These are phyloP conservation scores for Cantharellus cinnabarinus DNA, from an alignment of 768 basidiomycete genomes.

Conservation along the genomic window DNA sequence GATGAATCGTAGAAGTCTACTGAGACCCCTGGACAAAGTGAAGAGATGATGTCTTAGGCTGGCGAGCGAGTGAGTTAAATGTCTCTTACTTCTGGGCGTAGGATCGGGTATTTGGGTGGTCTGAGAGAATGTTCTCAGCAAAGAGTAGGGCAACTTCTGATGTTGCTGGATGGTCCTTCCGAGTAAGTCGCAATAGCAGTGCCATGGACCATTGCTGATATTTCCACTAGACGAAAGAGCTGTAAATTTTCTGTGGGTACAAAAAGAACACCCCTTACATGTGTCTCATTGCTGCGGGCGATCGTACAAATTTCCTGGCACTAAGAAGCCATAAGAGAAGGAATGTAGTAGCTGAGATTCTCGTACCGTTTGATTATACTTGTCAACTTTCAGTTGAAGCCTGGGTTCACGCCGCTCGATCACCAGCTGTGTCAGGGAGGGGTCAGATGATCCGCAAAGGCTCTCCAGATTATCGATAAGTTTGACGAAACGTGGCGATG, in stretches of 20 bases:
- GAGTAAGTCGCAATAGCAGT: slow-evolving; percentile 39
- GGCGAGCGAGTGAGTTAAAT: neutral
- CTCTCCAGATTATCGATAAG: neutral
- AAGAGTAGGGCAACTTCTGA: slow-evolving; percentile 41
- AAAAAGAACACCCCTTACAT: too few species aligned
- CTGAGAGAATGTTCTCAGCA: slow-evolving; percentile 42
- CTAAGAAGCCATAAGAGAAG: too few species aligned
- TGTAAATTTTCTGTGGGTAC: too few species aligned
- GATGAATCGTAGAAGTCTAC: slow-evolving; percentile 43
- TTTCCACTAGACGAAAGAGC: slow-evolving; percentile 39
- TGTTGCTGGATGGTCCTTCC: slow-evolving; percentile 36
- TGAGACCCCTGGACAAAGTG: slow-evolving; percentile 30
- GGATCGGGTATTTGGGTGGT: slow-evolving; percentile 47
- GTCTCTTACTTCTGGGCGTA: slow-evolving; percentile 36
- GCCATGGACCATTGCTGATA: slow-evolving; percentile 52
- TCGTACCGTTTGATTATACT: slow-evolving; percentile 1
- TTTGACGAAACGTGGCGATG: neutral
- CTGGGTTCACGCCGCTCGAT: neutral
- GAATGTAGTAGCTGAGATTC: too few species aligned
- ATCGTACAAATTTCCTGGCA: too few species aligned
- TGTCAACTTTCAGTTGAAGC: neutral
- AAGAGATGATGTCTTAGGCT: neutral
- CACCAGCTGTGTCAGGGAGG: slow-evolving; percentile 6
- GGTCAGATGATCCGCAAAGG: neutral
- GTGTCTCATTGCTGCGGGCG: too few species aligned